Evolutionary conservation across 2,329 filamentous ascomycete species (phyloP).

Genomic region (Hypoxylon sp.): DNA sequence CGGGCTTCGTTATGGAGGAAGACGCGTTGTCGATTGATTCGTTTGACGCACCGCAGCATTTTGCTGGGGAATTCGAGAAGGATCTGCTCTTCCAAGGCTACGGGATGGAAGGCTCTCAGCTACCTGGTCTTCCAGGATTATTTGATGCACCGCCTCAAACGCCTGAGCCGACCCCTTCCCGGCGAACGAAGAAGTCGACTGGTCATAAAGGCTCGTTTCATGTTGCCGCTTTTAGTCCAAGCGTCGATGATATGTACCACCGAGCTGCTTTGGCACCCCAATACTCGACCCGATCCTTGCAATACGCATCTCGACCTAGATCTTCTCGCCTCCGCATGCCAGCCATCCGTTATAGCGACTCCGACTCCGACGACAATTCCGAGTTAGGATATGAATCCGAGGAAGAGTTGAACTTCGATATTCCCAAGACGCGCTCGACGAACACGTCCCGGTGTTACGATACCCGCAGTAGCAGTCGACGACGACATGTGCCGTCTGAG

Average conservation of each 20-base stretch:
- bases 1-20: conserved; percentile 43
- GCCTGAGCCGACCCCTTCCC: conserved; percentile 10
- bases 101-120: conserved; percentile 39
- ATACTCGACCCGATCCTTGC: conserved; percentile 31
- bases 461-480: conserved; percentile 19
- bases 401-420: conserved; percentile 46
- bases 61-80: conserved; percentile 44
- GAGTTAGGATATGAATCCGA: conserved; percentile 38
- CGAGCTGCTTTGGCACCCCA: conserved; percentile 8
- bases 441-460: conserved; percentile 23
- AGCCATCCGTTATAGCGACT: conserved; percentile 34
- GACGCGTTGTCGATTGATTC: conserved; percentile 44
- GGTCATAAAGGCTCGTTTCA: conserved; percentile 17
- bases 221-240: conserved; percentile 20
- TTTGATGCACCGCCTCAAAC: conserved; percentile 35
- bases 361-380: conserved; percentile 30
- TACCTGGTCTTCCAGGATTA: conserved; percentile 44
- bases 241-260: conserved; percentile 8
- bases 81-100: conserved; percentile 48
- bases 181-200: conserved; percentile 8
- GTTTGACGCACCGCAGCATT: conserved; percentile 31
- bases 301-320: conserved; percentile 9
- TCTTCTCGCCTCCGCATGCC: conserved; percentile 36
- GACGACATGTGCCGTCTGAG: conserved; percentile 12
- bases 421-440: conserved; percentile 39